Evolutionary conservation across 2,329 filamentous ascomycete genomes (phyloP).

Genomic region (Botrytis cinerea): DNA sequence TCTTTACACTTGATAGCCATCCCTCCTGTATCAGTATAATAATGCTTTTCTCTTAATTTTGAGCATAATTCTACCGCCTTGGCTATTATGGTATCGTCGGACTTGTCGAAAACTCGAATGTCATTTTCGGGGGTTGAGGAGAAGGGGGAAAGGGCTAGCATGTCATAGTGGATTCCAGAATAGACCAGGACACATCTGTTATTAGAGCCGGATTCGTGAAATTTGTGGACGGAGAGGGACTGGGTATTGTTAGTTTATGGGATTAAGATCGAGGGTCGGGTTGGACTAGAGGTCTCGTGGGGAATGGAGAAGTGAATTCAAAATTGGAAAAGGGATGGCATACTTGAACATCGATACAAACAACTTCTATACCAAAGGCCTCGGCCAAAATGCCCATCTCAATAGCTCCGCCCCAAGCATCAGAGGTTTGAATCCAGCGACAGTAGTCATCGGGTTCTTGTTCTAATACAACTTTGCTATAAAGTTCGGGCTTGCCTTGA

Average conservation of each 20-base stretch:
- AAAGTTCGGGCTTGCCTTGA: constrained; percentile 68
- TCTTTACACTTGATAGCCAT: constrained; percentile 78
- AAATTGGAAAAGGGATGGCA: neutral
- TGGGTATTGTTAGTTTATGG: constrained; percentile 42
- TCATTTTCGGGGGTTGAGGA: constrained; percentile 63
- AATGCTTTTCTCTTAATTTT: constrained; percentile 71
- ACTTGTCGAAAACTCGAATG: constrained; percentile 57
- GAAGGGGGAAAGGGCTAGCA: constrained; percentile 70
- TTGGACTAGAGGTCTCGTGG: neutral
- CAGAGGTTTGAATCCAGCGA: constrained; percentile 73
- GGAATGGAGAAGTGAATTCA: neutral
- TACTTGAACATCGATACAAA: constrained; percentile 75
- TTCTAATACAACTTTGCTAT: constrained; percentile 76
- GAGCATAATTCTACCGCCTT: constrained; percentile 65
- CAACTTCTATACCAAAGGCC: constrained; percentile 83
- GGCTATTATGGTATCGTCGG: constrained; percentile 67
- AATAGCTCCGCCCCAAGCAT: constrained; percentile 89
- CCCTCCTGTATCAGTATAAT: constrained; percentile 84
- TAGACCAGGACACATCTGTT: constrained; percentile 78
- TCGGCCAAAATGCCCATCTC: constrained; percentile 84
- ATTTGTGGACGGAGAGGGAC: constrained; percentile 66
- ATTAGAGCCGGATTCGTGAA: constrained; percentile 60
- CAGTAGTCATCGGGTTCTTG: constrained; percentile 72
- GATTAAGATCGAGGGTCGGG: neutral
- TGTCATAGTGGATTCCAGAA: constrained; percentile 92